These are phyloP conservation scores for Geotrichum ghanense DNA, from an alignment of 805 yeast genomes.

Conservation along the genomic window DNA sequence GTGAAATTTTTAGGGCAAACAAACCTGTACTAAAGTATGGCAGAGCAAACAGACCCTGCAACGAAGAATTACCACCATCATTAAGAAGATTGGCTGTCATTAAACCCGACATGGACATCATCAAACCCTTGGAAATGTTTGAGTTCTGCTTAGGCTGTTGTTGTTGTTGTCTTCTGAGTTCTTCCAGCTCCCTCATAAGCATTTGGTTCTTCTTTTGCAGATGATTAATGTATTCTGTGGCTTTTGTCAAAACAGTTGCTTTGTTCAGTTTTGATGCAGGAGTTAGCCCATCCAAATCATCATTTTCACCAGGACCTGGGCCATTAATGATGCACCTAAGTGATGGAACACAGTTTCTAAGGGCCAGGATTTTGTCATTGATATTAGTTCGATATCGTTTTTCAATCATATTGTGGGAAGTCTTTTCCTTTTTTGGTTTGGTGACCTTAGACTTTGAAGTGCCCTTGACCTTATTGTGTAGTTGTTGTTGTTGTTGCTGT, in stretches of 20 bases:
- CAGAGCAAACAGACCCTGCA: conserved; percentile 4
- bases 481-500: background rate
- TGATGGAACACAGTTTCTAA: conserved; percentile 71
- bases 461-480: conserved; percentile 3
- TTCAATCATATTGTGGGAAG: conserved; percentile 70
- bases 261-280: conserved; percentile 70
- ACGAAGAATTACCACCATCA: conserved; percentile 12
- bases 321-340: conserved; percentile 46
- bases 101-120: conserved; percentile 29
- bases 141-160: conserved; percentile 5
- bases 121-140: conserved; percentile 19
- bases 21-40: conserved; percentile 11
- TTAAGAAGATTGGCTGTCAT: conserved; percentile 22
- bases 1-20: conserved; percentile 14
- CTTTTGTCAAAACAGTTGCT: conserved; percentile 66
- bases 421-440: conserved; percentile 32
- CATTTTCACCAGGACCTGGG: conserved; percentile 31
- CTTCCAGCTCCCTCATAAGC: conserved; percentile 41
- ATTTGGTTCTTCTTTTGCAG: conserved; percentile 47
- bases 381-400: conserved; percentile 72
- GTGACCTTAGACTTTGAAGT: conserved; percentile 15
- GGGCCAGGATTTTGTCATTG: conserved; percentile 54
- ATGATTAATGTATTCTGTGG: conserved; percentile 70
- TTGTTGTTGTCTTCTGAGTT: conserved; percentile 14
- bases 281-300: conserved; percentile 58